Evolutionary conservation across 2,329 filamentous ascomycete species (phyloP).

Genomic region (Fusarium zealandicum): DNA sequence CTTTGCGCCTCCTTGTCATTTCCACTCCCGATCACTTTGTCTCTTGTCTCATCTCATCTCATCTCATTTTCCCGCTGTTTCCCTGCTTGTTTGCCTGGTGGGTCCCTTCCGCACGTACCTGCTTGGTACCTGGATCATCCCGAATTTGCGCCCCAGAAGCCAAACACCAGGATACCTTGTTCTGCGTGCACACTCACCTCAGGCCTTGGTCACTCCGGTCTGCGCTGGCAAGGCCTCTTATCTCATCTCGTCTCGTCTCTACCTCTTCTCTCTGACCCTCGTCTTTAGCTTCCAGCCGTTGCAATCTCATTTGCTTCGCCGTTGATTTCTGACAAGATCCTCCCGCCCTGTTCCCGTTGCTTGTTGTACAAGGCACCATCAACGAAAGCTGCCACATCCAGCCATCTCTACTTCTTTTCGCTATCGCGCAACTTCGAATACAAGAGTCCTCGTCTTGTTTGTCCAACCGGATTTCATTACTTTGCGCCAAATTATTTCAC

Average conservation of each 20-base stretch:
- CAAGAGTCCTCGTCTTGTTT: conserved; percentile 10
- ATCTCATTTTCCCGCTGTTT: conserved; percentile 3
- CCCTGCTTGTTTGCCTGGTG: too few species aligned
- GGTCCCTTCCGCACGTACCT: conserved; percentile 30
- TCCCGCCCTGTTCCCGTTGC: conserved; percentile 29
- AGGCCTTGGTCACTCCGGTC: conserved; percentile 31
- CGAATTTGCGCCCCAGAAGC: conserved; percentile 30
- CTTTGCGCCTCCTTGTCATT: conserved; percentile 1
- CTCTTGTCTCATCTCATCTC: conserved; percentile 9
- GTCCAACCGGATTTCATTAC: conserved; percentile 4
- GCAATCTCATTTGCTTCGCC: conserved; percentile 8
- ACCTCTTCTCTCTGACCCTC: conserved; percentile 8
- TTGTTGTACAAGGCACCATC: conserved; percentile 19
- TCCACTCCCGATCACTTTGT: not conserved
- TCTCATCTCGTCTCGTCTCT: not conserved
- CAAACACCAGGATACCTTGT: conserved; percentile 41
- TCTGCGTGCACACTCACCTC: conserved; percentile 26
- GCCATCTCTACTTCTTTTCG: conserved; percentile 28
- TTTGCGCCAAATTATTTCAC: conserved; percentile 15
- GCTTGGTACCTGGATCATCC: conserved; percentile 37
- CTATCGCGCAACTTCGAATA: conserved; percentile 12
- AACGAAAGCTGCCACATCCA: conserved; percentile 7
- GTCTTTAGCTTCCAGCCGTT: conserved; percentile 12
- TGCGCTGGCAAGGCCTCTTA: conserved; percentile 30
- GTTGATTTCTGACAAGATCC: conserved; percentile 19